Evolutionary conservation across 768 basidiomycete species (phyloP), one percentile per base, ranked within the genome.

Genomic region (Asterophora parasitica): DNA sequence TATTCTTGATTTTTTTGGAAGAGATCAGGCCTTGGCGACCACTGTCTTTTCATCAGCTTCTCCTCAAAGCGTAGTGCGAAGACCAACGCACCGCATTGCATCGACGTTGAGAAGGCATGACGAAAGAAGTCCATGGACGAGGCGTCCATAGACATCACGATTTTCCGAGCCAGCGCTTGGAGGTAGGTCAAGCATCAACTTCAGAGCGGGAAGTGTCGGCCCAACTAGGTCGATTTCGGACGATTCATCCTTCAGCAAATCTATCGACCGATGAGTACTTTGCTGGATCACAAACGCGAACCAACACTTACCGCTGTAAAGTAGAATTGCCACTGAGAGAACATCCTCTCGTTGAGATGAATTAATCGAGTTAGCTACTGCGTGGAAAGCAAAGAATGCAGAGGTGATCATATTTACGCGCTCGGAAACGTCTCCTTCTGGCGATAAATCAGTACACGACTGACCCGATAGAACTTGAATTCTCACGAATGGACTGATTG

Each of bases 71-170:
- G 11, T 17, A 8, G 7, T 15, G 10, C 37, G 13, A 33, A 52
- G 11, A 31, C 11, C 12, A 16, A 54, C 82, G 50, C 42, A 92
- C 92, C 92, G 79, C 86, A 96, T 92, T 51, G 85, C 88, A 58
- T 97, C 94, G 17, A 97, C 75, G 59, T 95, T 88, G 40, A 84
- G 70, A 28, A 97, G 67, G 59, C 90, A 92, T 0, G 85, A 77
- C 0, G 91, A 94, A n/a, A 97, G 67, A 15, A 96, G 65, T 15
- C 89, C 88, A 59, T 95, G 87, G 0, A 89, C 66, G 12, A 86
- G 62, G 4, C 75, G 75, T 11, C 73, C 74, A 56, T 82, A 90
- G 47, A 75, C 71, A 16, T 78, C 76, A 33, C 66, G 66, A 12
- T 66, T 74, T 38, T 73, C 71, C 13, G 70, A 53, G 16, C 71